These are phyloP conservation scores for Lippia alba DNA, from an alignment of 305 asterid genomes.

Conservation along the genomic window DNA sequence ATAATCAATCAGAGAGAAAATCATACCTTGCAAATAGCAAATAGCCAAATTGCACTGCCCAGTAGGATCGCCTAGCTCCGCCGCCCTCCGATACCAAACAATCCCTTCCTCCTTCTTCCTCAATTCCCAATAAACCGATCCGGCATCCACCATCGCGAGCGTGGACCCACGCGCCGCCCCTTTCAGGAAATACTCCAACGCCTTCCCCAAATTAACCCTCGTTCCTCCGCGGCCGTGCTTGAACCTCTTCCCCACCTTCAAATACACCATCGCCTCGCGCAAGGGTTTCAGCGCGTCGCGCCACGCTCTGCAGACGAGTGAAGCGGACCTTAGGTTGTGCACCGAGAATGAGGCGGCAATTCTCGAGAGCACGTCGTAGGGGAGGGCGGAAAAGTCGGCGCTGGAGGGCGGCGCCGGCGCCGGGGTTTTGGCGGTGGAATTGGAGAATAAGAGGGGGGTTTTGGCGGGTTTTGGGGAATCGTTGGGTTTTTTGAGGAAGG, in stretches of 20 bases:
- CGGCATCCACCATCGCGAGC: constrained; percentile 91
- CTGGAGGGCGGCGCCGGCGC: constrained; percentile 20
- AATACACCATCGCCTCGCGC: constrained; percentile 73
- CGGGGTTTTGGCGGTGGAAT: constrained; percentile 14
- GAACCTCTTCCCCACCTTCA: constrained; percentile 71
- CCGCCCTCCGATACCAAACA: constrained; percentile 67
- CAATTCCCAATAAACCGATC: constrained; percentile 79
- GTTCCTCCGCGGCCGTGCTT: constrained; percentile 78
- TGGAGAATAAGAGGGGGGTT: constrained; percentile 30
- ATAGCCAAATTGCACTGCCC: constrained; percentile 92
- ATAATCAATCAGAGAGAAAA: not conserved
- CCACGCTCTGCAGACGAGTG: constrained; percentile 82
- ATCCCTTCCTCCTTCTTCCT: constrained; percentile 71
- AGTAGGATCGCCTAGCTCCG: constrained; percentile 77
- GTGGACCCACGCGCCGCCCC: constrained; percentile 96
- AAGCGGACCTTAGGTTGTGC: constrained; percentile 65
- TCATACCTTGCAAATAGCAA: constrained; percentile 70
- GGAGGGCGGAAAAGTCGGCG: constrained; percentile 63
- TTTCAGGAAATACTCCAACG: constrained; percentile 68
- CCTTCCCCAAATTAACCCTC: constrained; percentile 55
- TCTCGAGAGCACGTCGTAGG: constrained; percentile 61
- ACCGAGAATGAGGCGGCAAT: constrained; percentile 67
- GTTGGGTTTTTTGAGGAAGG: constrained; percentile 40
- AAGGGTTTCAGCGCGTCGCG: constrained; percentile 85
- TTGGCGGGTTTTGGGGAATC: constrained; percentile 33